Conservation (phyloP, 2,329 filamentous ascomycete genomes). For the Sporothrix brunneoviolacea region DNA sequence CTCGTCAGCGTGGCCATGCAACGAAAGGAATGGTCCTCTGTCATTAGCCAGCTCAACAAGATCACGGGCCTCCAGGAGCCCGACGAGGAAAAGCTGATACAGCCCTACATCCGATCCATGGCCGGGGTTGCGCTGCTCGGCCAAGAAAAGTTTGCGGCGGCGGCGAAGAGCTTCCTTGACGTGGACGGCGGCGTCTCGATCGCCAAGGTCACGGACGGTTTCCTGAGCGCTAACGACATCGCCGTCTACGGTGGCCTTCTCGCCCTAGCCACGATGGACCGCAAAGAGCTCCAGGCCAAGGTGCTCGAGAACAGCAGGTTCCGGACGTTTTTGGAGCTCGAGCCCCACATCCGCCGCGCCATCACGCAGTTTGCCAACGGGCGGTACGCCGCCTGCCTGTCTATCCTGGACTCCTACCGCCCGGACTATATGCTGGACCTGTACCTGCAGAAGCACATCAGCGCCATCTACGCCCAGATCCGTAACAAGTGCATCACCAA, state of each 20-base stretch:
- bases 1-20: constrained; percentile 70
- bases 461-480: constrained; percentile 64
- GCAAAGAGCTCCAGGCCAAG: constrained; percentile 62
- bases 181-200: constrained; percentile 46
- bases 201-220: constrained; percentile 54
- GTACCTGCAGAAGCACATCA: constrained; percentile 70
- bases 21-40: constrained; percentile 68
- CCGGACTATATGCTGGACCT: constrained; percentile 87
- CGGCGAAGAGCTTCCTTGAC: constrained; percentile 64
- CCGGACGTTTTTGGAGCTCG: constrained; percentile 81
- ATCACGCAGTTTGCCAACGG: constrained; percentile 84
- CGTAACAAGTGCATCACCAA: constrained; percentile 88
- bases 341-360: constrained; percentile 88
- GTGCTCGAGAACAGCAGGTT: constrained; percentile 79
- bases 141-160: constrained; percentile 46
- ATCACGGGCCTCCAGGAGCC: constrained; percentile 44
- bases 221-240: constrained; percentile 78
- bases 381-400: constrained; percentile 79
- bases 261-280: constrained; percentile 82
- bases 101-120: constrained; percentile 47
- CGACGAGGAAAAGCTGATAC: constrained; percentile 40
- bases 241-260: constrained; percentile 88
- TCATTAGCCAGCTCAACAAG: constrained; percentile 56
- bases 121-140: constrained; percentile 45
- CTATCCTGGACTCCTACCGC: constrained; percentile 73